Conservation (phyloP, 2,329 filamentous ascomycete genomes). For the Trichoderma aggressivum region DNA sequence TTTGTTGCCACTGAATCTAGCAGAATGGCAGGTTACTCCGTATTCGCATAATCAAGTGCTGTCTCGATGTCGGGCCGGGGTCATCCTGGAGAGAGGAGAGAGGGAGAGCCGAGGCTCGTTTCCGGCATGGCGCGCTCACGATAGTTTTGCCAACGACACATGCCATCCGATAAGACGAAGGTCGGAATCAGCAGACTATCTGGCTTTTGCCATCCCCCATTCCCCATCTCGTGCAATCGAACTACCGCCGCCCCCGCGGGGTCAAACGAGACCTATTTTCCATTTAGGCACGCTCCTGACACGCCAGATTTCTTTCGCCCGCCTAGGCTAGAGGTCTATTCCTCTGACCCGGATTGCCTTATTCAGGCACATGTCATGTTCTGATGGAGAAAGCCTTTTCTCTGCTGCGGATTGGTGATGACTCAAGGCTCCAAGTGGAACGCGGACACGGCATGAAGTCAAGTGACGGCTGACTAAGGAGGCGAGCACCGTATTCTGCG, state of each 20-base stretch:
- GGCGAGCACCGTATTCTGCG: background rate
- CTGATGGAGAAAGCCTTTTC: background rate
- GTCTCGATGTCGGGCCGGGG: background rate
- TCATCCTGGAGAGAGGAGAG: background rate
- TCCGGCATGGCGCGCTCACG: background rate
- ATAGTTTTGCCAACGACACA: background rate
- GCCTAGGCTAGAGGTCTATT: background rate
- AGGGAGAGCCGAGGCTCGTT: background rate
- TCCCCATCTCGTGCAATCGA: background rate
- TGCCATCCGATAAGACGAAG: background rate
- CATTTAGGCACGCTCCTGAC: background rate
- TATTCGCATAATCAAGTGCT: background rate
- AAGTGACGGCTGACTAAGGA: constrained; percentile 11
- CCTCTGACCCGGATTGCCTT: background rate
- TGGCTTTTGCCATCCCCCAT: background rate
- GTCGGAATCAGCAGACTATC: background rate
- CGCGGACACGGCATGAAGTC: background rate
- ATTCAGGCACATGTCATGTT: constrained; percentile 2
- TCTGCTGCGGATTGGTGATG: background rate
- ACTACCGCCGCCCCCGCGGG: constrained; percentile 9
- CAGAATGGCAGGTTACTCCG: background rate
- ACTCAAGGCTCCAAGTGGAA: background rate
- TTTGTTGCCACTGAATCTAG: background rate
- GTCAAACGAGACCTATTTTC: background rate
- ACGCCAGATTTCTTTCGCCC: background rate